Evolutionary conservation across 2,329 filamentous ascomycete genomes (phyloP).

Genomic region (Colletotrichum sp.): DNA sequence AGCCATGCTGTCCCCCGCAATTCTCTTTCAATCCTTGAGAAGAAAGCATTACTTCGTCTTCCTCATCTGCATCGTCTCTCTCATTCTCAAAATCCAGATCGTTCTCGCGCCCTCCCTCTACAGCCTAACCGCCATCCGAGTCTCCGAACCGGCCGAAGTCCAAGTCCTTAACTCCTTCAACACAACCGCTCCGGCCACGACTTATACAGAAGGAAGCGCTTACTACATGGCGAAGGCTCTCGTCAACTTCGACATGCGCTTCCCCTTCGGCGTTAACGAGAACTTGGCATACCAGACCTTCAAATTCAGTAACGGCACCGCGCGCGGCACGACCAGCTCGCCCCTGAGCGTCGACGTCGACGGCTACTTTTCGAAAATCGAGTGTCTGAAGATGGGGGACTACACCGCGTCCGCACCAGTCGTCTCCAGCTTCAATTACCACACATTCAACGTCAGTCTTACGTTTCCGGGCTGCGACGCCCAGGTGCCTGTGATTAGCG

Average conservation of each 20-base stretch:
- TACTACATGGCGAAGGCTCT: not conserved
- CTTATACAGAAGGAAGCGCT: not conserved
- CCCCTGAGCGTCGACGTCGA: not conserved
- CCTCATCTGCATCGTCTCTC: not conserved
- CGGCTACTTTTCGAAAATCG: not conserved
- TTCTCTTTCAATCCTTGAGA: not conserved
- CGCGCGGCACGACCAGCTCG: not conserved
- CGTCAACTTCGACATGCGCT: not conserved
- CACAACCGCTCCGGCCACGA: not conserved
- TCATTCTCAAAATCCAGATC: not conserved
- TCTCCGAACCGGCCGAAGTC: not conserved
- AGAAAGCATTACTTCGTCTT: not conserved
- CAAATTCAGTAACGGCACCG: not conserved
- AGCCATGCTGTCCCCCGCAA: not conserved
- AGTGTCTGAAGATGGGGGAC: not conserved
- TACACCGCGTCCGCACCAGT: not conserved
- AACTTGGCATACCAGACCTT: not conserved
- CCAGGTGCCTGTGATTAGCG: accelerated
- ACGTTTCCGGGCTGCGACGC: not conserved
- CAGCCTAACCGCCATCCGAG: not conserved
- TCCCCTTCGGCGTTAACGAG: not conserved
- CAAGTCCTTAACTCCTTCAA: not conserved
- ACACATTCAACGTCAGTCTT: not conserved
- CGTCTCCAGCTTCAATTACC: not conserved
- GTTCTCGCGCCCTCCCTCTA: not conserved